Conservation (phyloP, 73 alveolate genomes). For the Paramecium primaurelia region DNA sequence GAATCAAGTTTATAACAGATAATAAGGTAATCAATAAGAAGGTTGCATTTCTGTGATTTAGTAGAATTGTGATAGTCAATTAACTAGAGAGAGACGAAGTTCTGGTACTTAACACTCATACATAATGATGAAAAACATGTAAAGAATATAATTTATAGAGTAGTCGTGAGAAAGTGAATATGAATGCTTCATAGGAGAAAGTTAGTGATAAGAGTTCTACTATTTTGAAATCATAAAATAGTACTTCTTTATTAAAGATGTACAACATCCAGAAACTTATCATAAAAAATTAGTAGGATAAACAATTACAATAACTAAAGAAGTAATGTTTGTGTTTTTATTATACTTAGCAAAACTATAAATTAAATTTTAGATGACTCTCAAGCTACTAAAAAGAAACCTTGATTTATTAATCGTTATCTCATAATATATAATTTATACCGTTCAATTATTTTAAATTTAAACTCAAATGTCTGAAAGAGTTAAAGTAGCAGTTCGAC, state of each 20-base stretch:
- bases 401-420: neutral
- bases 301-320: neutral
- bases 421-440: neutral
- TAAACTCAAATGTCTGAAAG: slow-evolving; percentile 51
- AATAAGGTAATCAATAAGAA: neutral
- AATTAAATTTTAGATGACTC: neutral
- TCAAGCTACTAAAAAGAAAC: neutral
- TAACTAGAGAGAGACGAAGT: neutral
- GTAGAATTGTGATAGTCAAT: neutral
- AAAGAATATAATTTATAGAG: neutral
- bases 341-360: neutral
- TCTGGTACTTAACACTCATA: slow-evolving; percentile 14
- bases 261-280: neutral
- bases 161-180: neutral
- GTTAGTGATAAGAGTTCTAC: neutral
- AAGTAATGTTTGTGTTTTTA: neutral
- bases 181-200: slow-evolving; percentile 16
- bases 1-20: neutral
- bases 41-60: neutral
- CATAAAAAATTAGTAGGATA: neutral
- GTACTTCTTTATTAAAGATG: neutral
- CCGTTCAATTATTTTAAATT: slow-evolving; percentile 21
- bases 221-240: neutral
- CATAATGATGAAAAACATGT: neutral
- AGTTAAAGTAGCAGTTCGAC: slow-evolving; percentile 67